These are phyloP conservation scores for Arctium minus DNA, from an alignment of 129 eudicot genomes.

Conservation along the genomic window DNA sequence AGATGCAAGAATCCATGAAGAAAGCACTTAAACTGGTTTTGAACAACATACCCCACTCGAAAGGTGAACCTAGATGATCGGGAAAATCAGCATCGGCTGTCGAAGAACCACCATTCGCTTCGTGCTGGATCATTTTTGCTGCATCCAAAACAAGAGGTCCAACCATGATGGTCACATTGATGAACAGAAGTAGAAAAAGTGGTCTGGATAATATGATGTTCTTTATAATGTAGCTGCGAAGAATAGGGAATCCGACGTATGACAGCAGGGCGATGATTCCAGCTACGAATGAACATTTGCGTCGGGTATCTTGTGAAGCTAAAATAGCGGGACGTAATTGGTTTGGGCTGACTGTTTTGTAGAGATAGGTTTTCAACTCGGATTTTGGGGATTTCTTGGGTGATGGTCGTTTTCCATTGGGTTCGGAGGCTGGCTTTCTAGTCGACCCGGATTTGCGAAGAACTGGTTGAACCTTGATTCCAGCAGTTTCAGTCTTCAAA, in stretches of 20 bases:
- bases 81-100: slow-evolving; percentile 26
- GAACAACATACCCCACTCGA: slow-evolving; percentile 63
- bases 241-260: slow-evolving; percentile 50
- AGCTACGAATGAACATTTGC: slow-evolving; percentile 42
- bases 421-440: slow-evolving; percentile 9
- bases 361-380: slow-evolving; percentile 18
- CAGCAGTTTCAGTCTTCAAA: neutral
- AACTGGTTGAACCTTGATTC: slow-evolving; percentile 1
- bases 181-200: slow-evolving; percentile 55
- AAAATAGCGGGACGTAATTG: slow-evolving; percentile 52
- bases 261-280: slow-evolving; percentile 65
- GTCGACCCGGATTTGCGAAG: slow-evolving; percentile 9
- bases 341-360: slow-evolving; percentile 29
- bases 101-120: neutral
- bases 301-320: slow-evolving; percentile 52
- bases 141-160: slow-evolving; percentile 42
- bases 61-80: slow-evolving; percentile 52
- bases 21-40: slow-evolving; percentile 49
- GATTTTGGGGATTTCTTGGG: neutral
- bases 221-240: slow-evolving; percentile 38
- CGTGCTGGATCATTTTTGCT: slow-evolving; percentile 20
- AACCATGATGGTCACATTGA: slow-evolving; percentile 54
- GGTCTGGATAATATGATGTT: slow-evolving; percentile 55
- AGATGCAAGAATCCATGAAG: slow-evolving; percentile 75
- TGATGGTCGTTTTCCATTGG: slow-evolving; percentile 6